phyloP scores from a whole-genome alignment of 2,329 filamentous ascomycete genomes.

The Nemania sp. region DNA sequence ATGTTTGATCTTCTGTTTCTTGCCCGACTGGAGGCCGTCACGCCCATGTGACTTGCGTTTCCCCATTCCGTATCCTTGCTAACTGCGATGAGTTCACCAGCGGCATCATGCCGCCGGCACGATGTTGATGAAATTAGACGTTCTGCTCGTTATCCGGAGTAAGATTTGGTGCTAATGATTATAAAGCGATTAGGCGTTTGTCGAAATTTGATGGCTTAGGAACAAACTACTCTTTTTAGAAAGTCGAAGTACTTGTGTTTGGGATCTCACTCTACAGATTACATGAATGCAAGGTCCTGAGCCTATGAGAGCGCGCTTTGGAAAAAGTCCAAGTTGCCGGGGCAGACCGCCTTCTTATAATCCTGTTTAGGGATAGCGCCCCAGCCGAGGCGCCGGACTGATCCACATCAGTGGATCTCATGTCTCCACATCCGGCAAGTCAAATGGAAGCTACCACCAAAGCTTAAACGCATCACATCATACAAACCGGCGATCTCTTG shows the following conservation, averaged over 20 bases:
- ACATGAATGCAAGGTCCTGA: too few relatives aligned
- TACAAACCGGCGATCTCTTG: not conserved
- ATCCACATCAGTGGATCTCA: not conserved
- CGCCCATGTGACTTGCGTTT: constrained; percentile 37
- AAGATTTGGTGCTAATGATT: not conserved
- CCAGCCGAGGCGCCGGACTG: constrained; percentile 10
- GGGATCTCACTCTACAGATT: too few relatives aligned
- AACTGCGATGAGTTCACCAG: constrained; percentile 4
- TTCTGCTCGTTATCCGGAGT: not conserved
- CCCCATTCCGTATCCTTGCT: constrained; percentile 30
- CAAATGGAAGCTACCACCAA: not conserved
- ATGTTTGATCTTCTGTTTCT: constrained; percentile 55
- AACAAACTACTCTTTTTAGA: too few relatives aligned
- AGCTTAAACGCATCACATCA: not conserved
- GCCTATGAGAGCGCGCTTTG: constrained; percentile 18
- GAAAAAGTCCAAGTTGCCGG: constrained; percentile 26
- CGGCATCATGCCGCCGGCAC: too few relatives aligned
- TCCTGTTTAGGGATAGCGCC: constrained; percentile 23
- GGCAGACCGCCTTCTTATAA: constrained; percentile 27
- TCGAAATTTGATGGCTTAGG: too few relatives aligned
- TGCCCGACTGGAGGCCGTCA: constrained; percentile 49
- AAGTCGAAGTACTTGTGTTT: too few relatives aligned
- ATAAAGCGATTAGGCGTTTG: constrained; percentile 3
- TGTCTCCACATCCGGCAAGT: not conserved
- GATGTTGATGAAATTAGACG: constrained; percentile 2